phyloP scores from a whole-genome alignment of 441 rosid species.

The Sinapis alba region DNA sequence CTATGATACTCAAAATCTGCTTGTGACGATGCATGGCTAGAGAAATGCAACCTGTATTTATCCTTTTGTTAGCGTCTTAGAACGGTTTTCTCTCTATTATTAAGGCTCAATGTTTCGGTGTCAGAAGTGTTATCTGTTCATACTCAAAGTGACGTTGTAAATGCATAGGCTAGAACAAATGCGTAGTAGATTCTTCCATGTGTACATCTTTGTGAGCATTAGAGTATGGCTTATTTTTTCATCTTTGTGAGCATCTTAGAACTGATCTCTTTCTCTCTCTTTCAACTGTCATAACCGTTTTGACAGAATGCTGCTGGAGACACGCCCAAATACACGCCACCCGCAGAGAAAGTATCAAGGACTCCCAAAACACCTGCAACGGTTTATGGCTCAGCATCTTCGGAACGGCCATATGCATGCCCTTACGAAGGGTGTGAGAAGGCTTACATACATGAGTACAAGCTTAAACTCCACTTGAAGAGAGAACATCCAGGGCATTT shows the following conservation, averaged over 20 bases:
- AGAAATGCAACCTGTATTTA: not conserved
- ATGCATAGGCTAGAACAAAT: constrained; percentile 6
- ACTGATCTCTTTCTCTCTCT: not conserved
- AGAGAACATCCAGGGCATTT: constrained; percentile 87
- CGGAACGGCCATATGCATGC: constrained; percentile 84
- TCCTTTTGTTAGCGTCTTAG: not conserved
- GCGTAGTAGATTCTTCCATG: constrained; percentile 5
- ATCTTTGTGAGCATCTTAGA: not conserved
- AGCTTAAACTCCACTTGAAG: constrained; percentile 89
- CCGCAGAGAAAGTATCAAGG: constrained; percentile 71
- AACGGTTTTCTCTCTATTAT: not conserved
- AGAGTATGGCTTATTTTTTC: not conserved
- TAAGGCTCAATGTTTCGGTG: constrained; percentile 2
- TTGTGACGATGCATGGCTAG: not conserved
- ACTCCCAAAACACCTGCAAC: constrained; percentile 57
- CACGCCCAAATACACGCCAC: constrained; percentile 68
- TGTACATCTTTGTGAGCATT: constrained; percentile 4
- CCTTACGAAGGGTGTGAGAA: constrained; percentile 93
- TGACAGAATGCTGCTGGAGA: constrained; percentile 61
- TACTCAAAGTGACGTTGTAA: not conserved
- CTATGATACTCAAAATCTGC: not conserved
- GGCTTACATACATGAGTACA: constrained; percentile 94
- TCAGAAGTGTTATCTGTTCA: not conserved
- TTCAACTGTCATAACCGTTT: constrained; percentile 3
- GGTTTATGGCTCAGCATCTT: constrained; percentile 62